Evolutionary conservation across 2,329 filamentous ascomycete genomes (phyloP), one percentile per base, ranked within the genome.

Genomic region (Pseudogymnoascus sp.): DNA sequence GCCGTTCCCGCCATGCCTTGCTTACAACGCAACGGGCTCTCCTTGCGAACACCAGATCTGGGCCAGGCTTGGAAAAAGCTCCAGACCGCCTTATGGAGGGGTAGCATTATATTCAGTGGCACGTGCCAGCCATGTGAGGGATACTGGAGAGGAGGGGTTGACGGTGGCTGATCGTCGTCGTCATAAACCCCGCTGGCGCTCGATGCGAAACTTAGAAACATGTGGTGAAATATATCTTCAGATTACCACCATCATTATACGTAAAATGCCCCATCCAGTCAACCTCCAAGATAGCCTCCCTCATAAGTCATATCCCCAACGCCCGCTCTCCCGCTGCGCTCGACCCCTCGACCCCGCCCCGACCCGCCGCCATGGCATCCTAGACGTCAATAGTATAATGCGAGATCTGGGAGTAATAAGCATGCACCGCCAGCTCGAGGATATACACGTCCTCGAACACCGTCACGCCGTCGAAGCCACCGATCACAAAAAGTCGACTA

Each of bases 361-460:
- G 16, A n/a, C 49, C 25, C 9, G 25, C 46, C 49, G 49, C 25
- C 16, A 31, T 8, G 23, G 37, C 60, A 34, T 16, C 60, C 60
- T 73, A 88, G 64, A 89, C 84, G 70, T 88, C 85, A 69, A 89
- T 88, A 40, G 80, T 85, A 68, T 89, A 89, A 73, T 89, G 86
- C 72, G 85, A 88, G 71, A 89, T 89, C 74, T 89, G 87, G 66
- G 86, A 88, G 70, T 88, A 89, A 72, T 89, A 89, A 38, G 86
- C 83, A 73, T 88, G 86, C 9, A 89, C 85, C 1, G 85, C 87
- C 69, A 89, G 75, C 75, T 89, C 87, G 62, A 89, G 75, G 5
- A 88, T 79, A 78, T 82, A 85, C 16, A 88, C 86, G 65, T 89
- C 87, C 37, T 82, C 82, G 77, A 88, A 89, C 23, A 89, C 86